Base-by-base conservation (phyloP, 2,329 filamentous ascomycete species). In the Botryotinia convoluta region DNA sequence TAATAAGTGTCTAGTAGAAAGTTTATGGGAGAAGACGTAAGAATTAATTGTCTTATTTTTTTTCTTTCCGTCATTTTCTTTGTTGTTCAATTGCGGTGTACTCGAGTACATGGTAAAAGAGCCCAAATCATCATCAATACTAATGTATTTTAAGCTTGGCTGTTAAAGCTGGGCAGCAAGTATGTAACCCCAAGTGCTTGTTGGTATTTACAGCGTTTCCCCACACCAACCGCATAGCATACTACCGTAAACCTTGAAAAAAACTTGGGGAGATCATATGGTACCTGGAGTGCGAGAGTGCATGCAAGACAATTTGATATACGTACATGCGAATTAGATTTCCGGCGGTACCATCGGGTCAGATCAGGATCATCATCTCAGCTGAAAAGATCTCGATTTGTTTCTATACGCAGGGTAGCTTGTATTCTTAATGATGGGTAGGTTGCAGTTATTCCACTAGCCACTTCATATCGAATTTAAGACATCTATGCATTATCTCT, bases 11-110 rank as follows among this genome's bases (percentile, higher is more conserved):
- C 29, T 48, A 45, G 6, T 14, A 35, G 29, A 35, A 10, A 62
- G 37, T 35, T n/a, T 22, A 51, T 54, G 22, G 35, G 42, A 42
- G 29, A 57, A 60, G 32, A 67, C 5, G 18, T n/a, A 59, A 57
- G 61, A 67, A 65, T 59, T 0, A 22, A 20, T 72, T 59, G 69
- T 57, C 39, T 26, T 44, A 16, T 45, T 35, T 20, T 39, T 39
- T 1, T 29, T 42, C 8, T 60, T 44, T 61, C 26, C 51, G n/a
- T n/a, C 45, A 14, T 26, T 8, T 16, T 42, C 65, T 69, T 70
- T 70, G 57, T 61, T 45, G 68, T 61, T 70, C 60, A 42, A 29
- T 70, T 62, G 68, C 68, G 39, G 67, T 68, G 45, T 44, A 12
- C 26, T 51, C 7, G 39, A 32, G 39, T 9, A 57, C 12, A 29